Evolutionary conservation across 352 stramenopile species (phyloP), one percentile per base, ranked within the genome.

Genomic region (Sclerospora graminicola): DNA sequence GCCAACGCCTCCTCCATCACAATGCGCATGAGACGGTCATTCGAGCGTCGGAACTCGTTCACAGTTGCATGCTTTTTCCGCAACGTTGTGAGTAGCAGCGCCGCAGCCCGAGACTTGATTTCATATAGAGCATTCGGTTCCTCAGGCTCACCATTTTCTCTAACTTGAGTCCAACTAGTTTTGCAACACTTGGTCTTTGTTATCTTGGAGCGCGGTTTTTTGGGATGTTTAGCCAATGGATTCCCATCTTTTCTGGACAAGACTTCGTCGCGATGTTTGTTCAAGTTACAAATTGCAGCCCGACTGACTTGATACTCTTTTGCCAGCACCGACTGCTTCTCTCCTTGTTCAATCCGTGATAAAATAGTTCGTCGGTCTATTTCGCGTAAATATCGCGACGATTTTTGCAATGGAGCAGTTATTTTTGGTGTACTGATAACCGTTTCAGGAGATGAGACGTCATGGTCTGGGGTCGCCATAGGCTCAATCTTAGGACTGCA

Each of bases 251-350:
- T 60, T 4, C 72, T 64, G 7, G 62, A 65, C 0, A 84, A 42
- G 7, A 84, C 72, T 30, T 66, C 54, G 8, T 58, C 63, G 8
- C 72, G 66, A 24, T 82, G 67, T 40, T 84, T 84, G 51, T 80
- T 76, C 13, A 84, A 42, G 39, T 82, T 82, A 41, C 72, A 84
- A 45, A 84, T 84, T 8, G 72, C 69, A 0, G 72, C 69, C 37
- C 72, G 72, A 8, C 66, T 84, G 21, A 84, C 72, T n/a, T 63
- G 62, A 37, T 78, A 84, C 46, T 84, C 74, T 31, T 81, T 82
- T 4, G 74, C 70, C n/a, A 84, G 59, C 14, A 58, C 62, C 2
- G 70, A 66, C 30, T 84, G 69, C 46, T 82, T 79, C 41, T 86
- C 74, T 10, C 73, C 73, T 28, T 72, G 61, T 5, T 61, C 60